Conservation (phyloP, 176 grass and related monocot genomes). For the Hsuehochloa calcarea region DNA sequence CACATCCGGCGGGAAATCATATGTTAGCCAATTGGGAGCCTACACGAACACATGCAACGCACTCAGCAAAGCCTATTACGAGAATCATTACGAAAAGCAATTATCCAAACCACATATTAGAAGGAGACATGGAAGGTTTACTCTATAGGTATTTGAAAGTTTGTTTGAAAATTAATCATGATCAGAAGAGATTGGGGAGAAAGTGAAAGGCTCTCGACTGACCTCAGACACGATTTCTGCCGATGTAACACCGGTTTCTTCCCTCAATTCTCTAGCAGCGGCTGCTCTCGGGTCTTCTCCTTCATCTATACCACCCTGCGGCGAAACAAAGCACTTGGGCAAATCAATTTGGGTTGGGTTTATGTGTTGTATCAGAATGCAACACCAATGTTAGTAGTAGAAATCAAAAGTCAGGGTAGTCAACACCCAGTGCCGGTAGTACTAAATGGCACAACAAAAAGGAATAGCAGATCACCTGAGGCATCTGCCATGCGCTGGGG, state of each 20-base stretch:
- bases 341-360: not conserved
- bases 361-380: not conserved
- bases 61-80: not conserved
- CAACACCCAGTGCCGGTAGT: not conserved
- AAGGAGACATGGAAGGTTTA: not conserved
- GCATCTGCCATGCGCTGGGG: conserved; percentile 86
- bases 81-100: too few relatives aligned
- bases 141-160: not conserved
- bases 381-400: not conserved
- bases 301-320: conserved; percentile 74
- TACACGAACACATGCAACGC: not conserved
- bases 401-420: not conserved
- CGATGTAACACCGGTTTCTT: conserved; percentile 86
- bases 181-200: not conserved
- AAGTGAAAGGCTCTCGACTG: not conserved
- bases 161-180: not conserved
- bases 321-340: not conserved
- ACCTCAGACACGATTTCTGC: conserved; percentile 85
- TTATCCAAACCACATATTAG: not conserved
- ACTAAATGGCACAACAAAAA: not conserved
- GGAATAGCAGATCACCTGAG: conserved; percentile 49
- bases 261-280: conserved; percentile 76
- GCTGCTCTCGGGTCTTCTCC: conserved; percentile 70
- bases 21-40: conserved; percentile 80
- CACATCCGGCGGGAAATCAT: conserved; percentile 71